A percentile compares a stretch with the other conserved stretches of the same genome.
Evolutionary conservation across 1,139 yeast species (phyloP).

Genomic region (Arxiozyma slooffiae): DNA sequence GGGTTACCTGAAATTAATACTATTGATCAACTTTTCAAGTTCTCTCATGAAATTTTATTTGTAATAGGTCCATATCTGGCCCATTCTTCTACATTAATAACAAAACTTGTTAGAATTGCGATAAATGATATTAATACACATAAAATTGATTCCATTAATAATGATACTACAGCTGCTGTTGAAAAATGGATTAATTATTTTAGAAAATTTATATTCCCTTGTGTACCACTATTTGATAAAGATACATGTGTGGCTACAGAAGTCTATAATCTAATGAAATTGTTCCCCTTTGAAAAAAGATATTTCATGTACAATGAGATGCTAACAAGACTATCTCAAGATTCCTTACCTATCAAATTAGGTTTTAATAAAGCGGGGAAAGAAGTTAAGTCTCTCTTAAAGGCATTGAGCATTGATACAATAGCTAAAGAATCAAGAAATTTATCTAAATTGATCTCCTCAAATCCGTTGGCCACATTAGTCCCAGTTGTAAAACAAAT

Average conservation of each 20-base stretch:
- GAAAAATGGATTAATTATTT: slow-evolving; percentile 52
- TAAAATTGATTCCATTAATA: slow-evolving; percentile 11
- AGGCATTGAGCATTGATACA: slow-evolving; percentile 80
- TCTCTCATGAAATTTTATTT: slow-evolving; percentile 42
- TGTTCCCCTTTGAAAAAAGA: slow-evolving; percentile 53
- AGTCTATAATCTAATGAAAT: slow-evolving; percentile 45
- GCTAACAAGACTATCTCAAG: slow-evolving; percentile 45
- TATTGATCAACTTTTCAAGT: slow-evolving; percentile 38
- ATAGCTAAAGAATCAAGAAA: slow-evolving; percentile 68
- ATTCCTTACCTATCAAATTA: slow-evolving; percentile 48
- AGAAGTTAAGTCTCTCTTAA: slow-evolving; percentile 69
- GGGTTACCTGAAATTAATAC: slow-evolving; percentile 35
- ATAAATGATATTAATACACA: slow-evolving; percentile 30
- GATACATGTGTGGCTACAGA: slow-evolving; percentile 58
- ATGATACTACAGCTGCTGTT: slow-evolving; percentile 17
- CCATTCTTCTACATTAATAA: slow-evolving; percentile 39
- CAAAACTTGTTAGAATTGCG: slow-evolving; percentile 56
- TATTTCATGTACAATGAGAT: slow-evolving; percentile 81
- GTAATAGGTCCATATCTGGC: slow-evolving; percentile 51
- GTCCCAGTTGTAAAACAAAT: slow-evolving; percentile 57
- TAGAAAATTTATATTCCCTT: slow-evolving; percentile 60
- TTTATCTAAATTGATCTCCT: slow-evolving; percentile 63
- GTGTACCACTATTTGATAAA: slow-evolving; percentile 48
- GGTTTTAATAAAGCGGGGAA: slow-evolving; percentile 68
- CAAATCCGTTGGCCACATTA: slow-evolving; percentile 77